Base-by-base conservation (phyloP, 768 basidiomycete species). In the Trametes sanguinea region DNA sequence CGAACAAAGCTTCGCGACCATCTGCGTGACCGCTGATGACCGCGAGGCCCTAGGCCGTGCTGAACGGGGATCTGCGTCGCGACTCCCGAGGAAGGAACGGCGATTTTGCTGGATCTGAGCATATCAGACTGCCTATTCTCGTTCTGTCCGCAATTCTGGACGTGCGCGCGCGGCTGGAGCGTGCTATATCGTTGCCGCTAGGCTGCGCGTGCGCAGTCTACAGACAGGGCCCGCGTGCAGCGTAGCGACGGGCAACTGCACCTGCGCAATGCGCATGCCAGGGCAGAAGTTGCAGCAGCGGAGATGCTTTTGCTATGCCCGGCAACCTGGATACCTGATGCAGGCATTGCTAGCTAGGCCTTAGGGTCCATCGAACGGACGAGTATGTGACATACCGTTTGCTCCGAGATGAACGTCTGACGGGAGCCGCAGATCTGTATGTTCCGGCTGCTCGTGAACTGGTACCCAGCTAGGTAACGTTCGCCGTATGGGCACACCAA, bases 31-130 rank as follows among this genome's bases (percentile, higher is more conserved):
- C 55, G 55, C 54, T 22, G 44, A 55, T 55, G 54, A 35, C 32
- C 44, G 54, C 33, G 54, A 55, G 54, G 43, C 44, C 32, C 55
- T 22, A n/a, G 55, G 55, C 35, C 43, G 6, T 32, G 30, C 55
- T 44, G 55, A n/a, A 35, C 55, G 44, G 46, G 35, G 55, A 56
- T 56, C 29, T 47, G 33, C 55, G 55, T 33, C 32, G 44, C 35
- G 45, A 37, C 35, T 37, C 11, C 55, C 11, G 39, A 39, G 50
- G 16, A 17, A 32, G 50, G 35, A 33, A 51, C 3, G 32, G 7
- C 14, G 16, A 11, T 30, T 14, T 13, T 37, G 35, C 35, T 37
- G 6, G 35, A 37, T 16, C 4, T 5, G 32, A 10, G 48, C 48
- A 29, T 32, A 29, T 29, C 5, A 6, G 43, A 44, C 43, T 44